These are phyloP conservation scores for Leptodermis oblonga DNA, from an alignment of 257 asterid species.

Conservation along the genomic window DNA sequence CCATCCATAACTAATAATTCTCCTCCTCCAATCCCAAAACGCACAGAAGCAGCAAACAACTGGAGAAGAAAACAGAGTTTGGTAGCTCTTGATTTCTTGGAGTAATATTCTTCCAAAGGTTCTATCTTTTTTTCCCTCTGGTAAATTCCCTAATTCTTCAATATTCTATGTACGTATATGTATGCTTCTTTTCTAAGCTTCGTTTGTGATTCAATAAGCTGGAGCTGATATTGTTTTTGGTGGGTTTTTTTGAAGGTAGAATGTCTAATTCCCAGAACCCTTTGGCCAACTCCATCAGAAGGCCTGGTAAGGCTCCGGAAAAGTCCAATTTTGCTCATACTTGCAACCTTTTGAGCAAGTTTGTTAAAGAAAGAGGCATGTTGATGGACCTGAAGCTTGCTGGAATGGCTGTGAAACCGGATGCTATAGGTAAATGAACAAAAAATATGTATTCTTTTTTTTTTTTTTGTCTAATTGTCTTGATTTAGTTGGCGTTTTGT, in stretches of 20 bases:
- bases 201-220: neutral
- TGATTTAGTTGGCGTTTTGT: neutral
- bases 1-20: too few species aligned
- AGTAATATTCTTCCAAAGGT: neutral
- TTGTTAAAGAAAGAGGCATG: slow-evolving; percentile 51
- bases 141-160: neutral
- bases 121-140: neutral
- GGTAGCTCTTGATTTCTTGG: too few species aligned
- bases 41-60: neutral
- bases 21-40: neutral
- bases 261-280: slow-evolving; percentile 23
- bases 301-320: slow-evolving; percentile 33
- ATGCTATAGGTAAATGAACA: slow-evolving; percentile 31
- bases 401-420: slow-evolving; percentile 37
- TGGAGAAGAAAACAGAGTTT: too few species aligned
- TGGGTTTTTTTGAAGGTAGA: neutral
- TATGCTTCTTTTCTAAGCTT: neutral
- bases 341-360: slow-evolving; percentile 63
- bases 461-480: neutral
- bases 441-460: neutral
- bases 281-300: slow-evolving; percentile 4
- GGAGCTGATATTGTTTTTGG: neutral
- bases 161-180: too few species aligned
- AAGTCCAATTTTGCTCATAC: slow-evolving; percentile 50
- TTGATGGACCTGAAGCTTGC: slow-evolving; percentile 50